Evolutionary conservation across 1,284 basidiomycete species (phyloP), one percentile per base, ranked within the genome.

Genomic region (Tylopilus sp.): DNA sequence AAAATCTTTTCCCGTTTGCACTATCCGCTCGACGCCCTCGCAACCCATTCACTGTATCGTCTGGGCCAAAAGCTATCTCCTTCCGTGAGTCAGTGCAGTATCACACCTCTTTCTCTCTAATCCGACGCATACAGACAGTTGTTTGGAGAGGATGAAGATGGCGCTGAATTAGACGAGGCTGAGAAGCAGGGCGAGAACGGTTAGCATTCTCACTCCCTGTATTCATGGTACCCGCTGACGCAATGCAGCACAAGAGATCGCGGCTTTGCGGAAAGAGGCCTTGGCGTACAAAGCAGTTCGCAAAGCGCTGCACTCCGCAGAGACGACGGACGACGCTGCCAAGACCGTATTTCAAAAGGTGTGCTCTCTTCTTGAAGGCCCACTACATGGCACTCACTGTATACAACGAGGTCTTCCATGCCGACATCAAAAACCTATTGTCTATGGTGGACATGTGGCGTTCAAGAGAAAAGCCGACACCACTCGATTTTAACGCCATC

Each of bases 381-480:
- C 49, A 36, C 24, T 24, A 29, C 32, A 13, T 41, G 38, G 15
- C 12, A 16, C 60, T 61, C 7, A 72, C 24, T 19, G 39, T 52
- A 26, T 51, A 4, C 44, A 44, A 47, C 6, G 71, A 96, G 94
- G 92, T 99, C 13, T 99, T 97, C 83, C 86, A 91, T 68, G 80
- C 88, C 2, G 98, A 99, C 73, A 95, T 99, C 70, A 86, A 90
- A 64, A 94, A 98, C 58, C 84, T 99, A 2, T 83, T 99, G 18
- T 88, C 88, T 18, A 99, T 99, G 98, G 84, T 91, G n/a, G 97
- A 99, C 74, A 99, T 99, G 96, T 99, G 98, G 98, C 91, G 91
- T 56, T 88, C 92, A 13, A 89, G 98, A 36, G 88, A 90, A 32
- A 92, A 92, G 68, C 98, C 98, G 0, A 89, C 87, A 0, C 91